Conservation (phyloP, 768 basidiomycete genomes). For the Tubosaeta brunneosetosa region DNA sequence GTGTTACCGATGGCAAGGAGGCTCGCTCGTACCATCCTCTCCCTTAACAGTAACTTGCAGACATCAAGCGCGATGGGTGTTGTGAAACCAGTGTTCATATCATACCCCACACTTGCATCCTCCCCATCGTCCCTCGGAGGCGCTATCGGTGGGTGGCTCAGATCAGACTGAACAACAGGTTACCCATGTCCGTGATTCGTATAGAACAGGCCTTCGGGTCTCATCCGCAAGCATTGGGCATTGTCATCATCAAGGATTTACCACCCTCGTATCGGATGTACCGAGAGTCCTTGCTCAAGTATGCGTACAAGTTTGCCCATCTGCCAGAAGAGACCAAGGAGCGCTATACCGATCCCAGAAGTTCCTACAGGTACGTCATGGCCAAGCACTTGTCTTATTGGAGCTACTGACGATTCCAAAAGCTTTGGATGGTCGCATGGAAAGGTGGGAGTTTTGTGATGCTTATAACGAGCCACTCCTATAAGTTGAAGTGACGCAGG, state of each 20-base stretch:
- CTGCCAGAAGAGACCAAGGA: conserved; percentile 66
- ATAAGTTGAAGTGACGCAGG: conserved; percentile 38
- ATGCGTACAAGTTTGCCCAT: conserved; percentile 72
- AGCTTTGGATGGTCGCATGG: conserved; percentile 99
- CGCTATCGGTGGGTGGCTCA: conserved; percentile 52
- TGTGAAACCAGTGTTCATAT: conserved; percentile 44
- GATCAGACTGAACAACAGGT: not conserved
- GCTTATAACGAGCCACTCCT: not conserved
- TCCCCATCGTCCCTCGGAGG: conserved; percentile 48
- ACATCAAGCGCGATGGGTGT: conserved; percentile 11
- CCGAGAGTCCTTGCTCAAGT: conserved; percentile 66
- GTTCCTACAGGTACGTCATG: conserved; percentile 64
- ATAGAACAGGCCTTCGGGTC: conserved; percentile 82
- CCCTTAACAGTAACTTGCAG: conserved; percentile 10
- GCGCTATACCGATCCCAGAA: conserved; percentile 65
- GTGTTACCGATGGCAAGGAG: conserved; percentile 14
- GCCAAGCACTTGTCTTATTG: not conserved
- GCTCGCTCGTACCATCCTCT: conserved; percentile 4
- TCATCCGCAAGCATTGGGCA: conserved; percentile 67
- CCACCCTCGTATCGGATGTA: conserved; percentile 59
- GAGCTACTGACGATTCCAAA: not conserved
- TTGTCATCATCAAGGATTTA: conserved; percentile 78
- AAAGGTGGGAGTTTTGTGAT: conserved; percentile 48
- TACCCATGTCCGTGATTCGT: not conserved
- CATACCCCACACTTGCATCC: conserved; percentile 54